A percentile compares a stretch with the other conserved stretches of the same genome.
These are phyloP conservation scores for Colletotrichum melonis DNA, from an alignment of 2,329 filamentous ascomycete genomes.

Conservation along the genomic window DNA sequence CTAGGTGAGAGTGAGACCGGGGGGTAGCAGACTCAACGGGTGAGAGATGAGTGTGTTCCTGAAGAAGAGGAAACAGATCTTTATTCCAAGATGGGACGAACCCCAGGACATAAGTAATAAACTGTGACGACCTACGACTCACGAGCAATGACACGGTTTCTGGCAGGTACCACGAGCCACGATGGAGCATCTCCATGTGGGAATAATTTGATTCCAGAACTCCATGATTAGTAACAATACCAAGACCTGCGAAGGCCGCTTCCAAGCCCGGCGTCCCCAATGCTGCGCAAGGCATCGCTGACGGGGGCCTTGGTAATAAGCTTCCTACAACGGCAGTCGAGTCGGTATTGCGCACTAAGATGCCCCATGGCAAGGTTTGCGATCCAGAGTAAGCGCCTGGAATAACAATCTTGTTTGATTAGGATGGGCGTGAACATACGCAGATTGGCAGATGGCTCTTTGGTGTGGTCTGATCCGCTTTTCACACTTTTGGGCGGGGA, in stretches of 20 bases:
- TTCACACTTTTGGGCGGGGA: conserved; percentile 14
- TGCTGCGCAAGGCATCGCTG: not conserved
- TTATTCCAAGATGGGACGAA: conserved; percentile 25
- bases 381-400: conserved; percentile 24
- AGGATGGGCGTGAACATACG: conserved; percentile 17
- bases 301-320: conserved; percentile 29
- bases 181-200: conserved; percentile 4
- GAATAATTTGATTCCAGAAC: not conserved
- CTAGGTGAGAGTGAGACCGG: not conserved
- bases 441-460: not conserved
- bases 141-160: not conserved
- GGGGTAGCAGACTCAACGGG: not conserved
- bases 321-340: conserved; percentile 27
- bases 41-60: conserved; percentile 11
- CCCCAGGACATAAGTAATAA: conserved; percentile 24
- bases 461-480: conserved; percentile 7
- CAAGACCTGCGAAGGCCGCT: not conserved
- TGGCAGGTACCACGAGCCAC: no score
- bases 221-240: conserved; percentile 20
- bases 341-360: conserved; percentile 1
- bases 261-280: not conserved
- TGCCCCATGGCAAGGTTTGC: conserved; percentile 4
- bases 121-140: conserved; percentile 1
- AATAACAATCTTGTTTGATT: conserved; percentile 28
- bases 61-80: not conserved